phyloP scores from a whole-genome alignment of 2,329 filamentous ascomycete genomes.

The Colletotrichum spaethianum region DNA sequence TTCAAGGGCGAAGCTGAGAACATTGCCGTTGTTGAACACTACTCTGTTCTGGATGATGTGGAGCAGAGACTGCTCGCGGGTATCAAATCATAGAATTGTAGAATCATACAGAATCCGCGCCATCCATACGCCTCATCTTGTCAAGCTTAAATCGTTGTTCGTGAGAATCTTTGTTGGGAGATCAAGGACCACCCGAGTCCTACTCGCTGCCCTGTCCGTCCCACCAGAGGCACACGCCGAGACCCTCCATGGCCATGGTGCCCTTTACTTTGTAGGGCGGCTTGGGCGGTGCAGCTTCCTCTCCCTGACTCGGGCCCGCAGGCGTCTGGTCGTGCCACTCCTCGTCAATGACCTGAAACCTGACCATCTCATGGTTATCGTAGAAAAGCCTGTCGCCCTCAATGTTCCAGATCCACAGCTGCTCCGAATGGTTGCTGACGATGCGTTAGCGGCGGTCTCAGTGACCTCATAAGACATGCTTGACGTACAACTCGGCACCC shows the following conservation, averaged over 20 bases:
- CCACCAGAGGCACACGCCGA: conserved; percentile 77
- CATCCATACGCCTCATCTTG: conserved; percentile 9
- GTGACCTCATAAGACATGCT: conserved; percentile 3
- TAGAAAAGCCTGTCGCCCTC: conserved; percentile 85
- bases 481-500: conserved; percentile 80
- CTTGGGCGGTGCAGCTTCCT: conserved; percentile 72
- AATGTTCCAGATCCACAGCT: conserved; percentile 87
- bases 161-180: not conserved
- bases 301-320: conserved; percentile 73
- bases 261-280: conserved; percentile 80
- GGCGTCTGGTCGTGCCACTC: conserved; percentile 93
- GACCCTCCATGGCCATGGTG: conserved; percentile 73
- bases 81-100: conserved; percentile 55
- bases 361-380: conserved; percentile 90
- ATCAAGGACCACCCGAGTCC: conserved; percentile 17
- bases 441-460: conserved; percentile 44
- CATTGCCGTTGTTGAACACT: conserved; percentile 93
- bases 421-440: conserved; percentile 77
- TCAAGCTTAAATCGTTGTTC: not conserved
- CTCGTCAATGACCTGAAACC: conserved; percentile 88
- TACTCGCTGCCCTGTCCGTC: conserved; percentile 51
- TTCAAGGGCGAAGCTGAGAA: conserved; percentile 96
- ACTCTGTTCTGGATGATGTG: conserved; percentile 89
- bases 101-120: conserved; percentile 25
- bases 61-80: conserved; percentile 84